Evolutionary conservation across 164 flowering plant genomes (phyloP), one percentile per base, ranked within the genome.

Genomic region (Annona cherimola): DNA sequence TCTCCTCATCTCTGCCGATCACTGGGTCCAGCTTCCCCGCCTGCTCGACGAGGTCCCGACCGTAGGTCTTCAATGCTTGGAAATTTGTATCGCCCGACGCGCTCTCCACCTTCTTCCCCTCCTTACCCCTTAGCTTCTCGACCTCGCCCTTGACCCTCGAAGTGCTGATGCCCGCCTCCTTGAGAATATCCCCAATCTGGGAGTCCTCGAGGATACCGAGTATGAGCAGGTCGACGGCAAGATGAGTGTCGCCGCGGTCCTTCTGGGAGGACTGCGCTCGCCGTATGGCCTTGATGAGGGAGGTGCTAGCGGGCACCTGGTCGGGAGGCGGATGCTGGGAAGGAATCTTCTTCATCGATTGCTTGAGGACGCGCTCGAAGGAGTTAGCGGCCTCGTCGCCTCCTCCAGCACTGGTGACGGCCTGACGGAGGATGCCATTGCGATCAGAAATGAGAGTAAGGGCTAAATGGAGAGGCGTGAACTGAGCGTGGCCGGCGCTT

Each of bases 21-120:
- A 91, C 97, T 0, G 93, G 98, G 60, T 93, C 98, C 12, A 91
- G 90, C 73, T 93, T 91, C 42, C 94, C 96, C 0, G 92, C 98
- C 57, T 83, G 80, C 76, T 91, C 97, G 5, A 91, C 96, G 4
- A 93, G 87, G 64, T 93, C 98, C 46, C 90, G 80, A 0, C 98
- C 98, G 69, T 93, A 90, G 0, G 94, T 93, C 75, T 91, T 89
- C 74, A 93, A 66, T 4, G 97, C 97, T 61, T 92, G 90, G 63
- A 94, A 94, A 7, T 77, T 84, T 2, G 93, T 83, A 55, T 94
- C 98, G 0, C 95, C 97, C 2, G 94, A 71, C 20, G 96, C 96
- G 74, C 90, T 94, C 72, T 92, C 90, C 26, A 92, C 97, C 78
- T 90, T 92, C 77, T 67, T 85, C 68, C 96, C 95, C 65, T 88